Percentiles rank a stretch among this genome's conserved stretches.
phyloP scores from a whole-genome alignment of 2,329 filamentous ascomycete genomes.

The Aspergillus oerlinghausenensis region DNA sequence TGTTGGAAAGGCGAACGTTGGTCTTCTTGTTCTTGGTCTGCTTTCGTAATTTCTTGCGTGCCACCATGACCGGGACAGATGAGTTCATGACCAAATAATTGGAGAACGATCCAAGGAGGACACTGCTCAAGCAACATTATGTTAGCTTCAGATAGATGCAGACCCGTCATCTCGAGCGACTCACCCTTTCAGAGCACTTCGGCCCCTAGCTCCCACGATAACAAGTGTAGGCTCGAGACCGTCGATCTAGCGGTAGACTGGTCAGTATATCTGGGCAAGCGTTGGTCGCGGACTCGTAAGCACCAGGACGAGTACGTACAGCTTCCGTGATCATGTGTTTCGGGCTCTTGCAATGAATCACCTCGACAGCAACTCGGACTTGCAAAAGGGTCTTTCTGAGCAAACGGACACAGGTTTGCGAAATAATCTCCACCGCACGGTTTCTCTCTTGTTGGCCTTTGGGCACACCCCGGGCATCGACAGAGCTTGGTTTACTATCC shows the following conservation, averaged over 20 bases:
- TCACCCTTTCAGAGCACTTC: conserved; percentile 89
- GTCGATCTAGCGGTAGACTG: conserved; percentile 61
- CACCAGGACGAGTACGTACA: conserved; percentile 38
- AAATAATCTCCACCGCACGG: conserved; percentile 77
- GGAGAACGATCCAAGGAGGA: conserved; percentile 91
- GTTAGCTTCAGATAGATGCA: not conserved
- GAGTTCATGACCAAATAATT: conserved; percentile 98
- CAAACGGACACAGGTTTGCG: conserved; percentile 75
- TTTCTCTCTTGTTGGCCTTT: conserved; percentile 73
- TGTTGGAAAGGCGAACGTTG: conserved; percentile 72
- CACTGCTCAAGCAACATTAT: conserved; percentile 49
- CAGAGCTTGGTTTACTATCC: conserved; percentile 41
- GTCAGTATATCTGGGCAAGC: conserved; percentile 4
- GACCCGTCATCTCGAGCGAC: conserved; percentile 25
- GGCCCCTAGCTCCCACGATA: conserved; percentile 84
- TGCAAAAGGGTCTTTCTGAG: conserved; percentile 88
- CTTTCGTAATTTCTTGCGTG: conserved; percentile 81
- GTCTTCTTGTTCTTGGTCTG: conserved; percentile 74
- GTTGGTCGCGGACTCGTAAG: not conserved
- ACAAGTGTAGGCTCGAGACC: conserved; percentile 86
- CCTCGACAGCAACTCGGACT: conserved; percentile 88
- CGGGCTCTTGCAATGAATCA: conserved; percentile 96
- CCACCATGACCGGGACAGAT: conserved; percentile 96
- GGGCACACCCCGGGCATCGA: conserved; percentile 48
- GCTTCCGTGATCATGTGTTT: conserved; percentile 96